These are phyloP conservation scores for Basidiobolus meristosporus DNA, from an alignment of 371 early-diverging fungal species.

Conservation along the genomic window DNA sequence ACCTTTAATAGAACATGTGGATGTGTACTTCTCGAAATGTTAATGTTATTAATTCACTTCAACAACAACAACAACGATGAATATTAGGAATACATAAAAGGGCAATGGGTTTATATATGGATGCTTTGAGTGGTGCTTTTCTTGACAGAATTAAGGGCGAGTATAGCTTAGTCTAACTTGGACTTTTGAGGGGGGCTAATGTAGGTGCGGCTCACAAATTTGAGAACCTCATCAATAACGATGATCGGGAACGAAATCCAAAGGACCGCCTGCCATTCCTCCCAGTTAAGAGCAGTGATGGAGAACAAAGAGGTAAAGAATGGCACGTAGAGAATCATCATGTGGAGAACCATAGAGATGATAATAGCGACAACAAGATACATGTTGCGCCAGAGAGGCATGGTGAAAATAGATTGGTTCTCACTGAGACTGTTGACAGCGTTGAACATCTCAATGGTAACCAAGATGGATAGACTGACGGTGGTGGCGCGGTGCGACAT, in stretches of 20 bases:
- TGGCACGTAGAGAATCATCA: constrained; percentile 71
- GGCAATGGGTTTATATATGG: too few relatives aligned
- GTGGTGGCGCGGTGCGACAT: constrained; percentile 82
- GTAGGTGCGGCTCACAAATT: constrained; percentile 53
- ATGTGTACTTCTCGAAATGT: too few relatives aligned
- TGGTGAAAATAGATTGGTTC: constrained; percentile 76
- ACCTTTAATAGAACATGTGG: too few relatives aligned
- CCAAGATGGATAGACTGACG: constrained; percentile 85
- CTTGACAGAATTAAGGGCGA: too few relatives aligned
- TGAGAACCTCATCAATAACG: constrained; percentile 79
- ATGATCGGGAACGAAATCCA: constrained; percentile 81
- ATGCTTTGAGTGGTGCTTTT: too few relatives aligned
- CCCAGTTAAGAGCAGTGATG: constrained; percentile 64
- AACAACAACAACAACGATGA: too few relatives aligned
- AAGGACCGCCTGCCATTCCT: constrained; percentile 85
- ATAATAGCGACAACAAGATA: constrained; percentile 69
- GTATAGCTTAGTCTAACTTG: constrained; percentile 1
- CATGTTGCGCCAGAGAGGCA: constrained; percentile 79
- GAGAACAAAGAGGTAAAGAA: constrained; percentile 70
- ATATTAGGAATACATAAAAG: too few relatives aligned
- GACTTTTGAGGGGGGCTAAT: constrained; percentile 7
- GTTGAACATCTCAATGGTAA: constrained; percentile 95
- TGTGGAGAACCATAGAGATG: constrained; percentile 81
- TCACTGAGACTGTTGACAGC: constrained; percentile 84
- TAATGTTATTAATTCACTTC: too few relatives aligned